Evolutionary conservation across 805 yeast species (phyloP), one percentile per base, ranked within the genome.

Genomic region (Soucietia sequanensis): DNA sequence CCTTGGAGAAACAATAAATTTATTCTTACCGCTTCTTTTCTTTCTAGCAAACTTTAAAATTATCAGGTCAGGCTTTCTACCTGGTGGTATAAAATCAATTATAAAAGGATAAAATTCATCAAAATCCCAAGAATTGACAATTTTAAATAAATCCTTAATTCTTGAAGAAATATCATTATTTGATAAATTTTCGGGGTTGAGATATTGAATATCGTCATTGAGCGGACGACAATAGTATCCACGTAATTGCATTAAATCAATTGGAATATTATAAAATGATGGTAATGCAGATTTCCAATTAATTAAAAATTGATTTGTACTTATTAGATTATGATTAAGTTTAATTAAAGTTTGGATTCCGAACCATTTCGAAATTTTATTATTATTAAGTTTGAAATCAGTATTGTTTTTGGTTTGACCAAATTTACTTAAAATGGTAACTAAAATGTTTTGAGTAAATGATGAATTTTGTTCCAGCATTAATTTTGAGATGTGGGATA

Each of bases 241-340:
- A 20, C 60, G 48, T 13, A 87, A 62, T 43, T 75, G 58, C 3
- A 60, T 52, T 11, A 84, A 43, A 37, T 79, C 81, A 11, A 84
- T 64, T 13, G 81, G 73, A 27, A 81, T 73, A 31, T 74, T 78
- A 62, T 78, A 72, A 55, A 77, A 72, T 6, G 78, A 72, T 2
- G 93, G 90, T 27, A 85, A 66, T 5, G 71, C 61, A 1, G 80
- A 65, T 46, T 79, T 76, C 80, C 90, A 76, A 34, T 73, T 71
- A 31, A 84, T 68, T 39, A 80, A 48, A 48, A 88, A 77, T 39
- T 82, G 87, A 26, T 76, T 75, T 0, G 60, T 33, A 1, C 61
- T 39, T 13, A 68, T 40, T 19, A 46, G 37, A n/a, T 44, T 44
- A 11, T 46, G 36, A 5, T 41, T 30, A 2, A 46, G 34, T 5